phyloP scores from a whole-genome alignment of 2,329 filamentous ascomycete species.

The Colletotrichum neosansevieriae region DNA sequence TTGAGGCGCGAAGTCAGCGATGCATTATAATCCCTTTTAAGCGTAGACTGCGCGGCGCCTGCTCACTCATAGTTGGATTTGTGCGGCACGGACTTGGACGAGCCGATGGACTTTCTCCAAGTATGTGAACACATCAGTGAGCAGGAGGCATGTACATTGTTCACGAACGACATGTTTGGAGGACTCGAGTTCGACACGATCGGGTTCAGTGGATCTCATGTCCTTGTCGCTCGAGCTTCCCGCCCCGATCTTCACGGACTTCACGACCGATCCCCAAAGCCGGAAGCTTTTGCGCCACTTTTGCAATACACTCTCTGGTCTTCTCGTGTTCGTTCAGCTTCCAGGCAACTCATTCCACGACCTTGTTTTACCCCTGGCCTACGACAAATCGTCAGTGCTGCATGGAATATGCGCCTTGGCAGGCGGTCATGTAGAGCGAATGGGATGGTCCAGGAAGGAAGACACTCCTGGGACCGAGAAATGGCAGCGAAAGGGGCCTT shows the following conservation, averaged over 20 bases:
- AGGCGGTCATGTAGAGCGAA: not conserved
- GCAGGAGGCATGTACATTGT: not conserved
- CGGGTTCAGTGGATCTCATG: not conserved
- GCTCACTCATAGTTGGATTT: no score
- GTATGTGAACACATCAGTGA: not conserved
- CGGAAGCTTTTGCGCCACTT: not conserved
- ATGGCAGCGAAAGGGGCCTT: no score
- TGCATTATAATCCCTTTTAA: no score
- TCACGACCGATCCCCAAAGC: not conserved
- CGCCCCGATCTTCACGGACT: not conserved
- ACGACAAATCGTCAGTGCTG: not conserved
- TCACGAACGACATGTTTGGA: constrained; percentile 1
- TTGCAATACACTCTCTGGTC: not conserved
- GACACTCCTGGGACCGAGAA: no score
- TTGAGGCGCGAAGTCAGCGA: not conserved
- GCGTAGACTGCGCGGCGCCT: no score
- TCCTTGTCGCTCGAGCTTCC: not conserved
- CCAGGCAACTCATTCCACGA: not conserved
- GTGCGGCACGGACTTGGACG: not conserved
- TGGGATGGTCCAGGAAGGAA: not conserved
- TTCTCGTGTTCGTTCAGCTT: no score
- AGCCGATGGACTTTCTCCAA: not conserved
- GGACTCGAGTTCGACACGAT: not conserved
- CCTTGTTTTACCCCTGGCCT: not conserved
- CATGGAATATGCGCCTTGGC: not conserved